These are phyloP conservation scores for Colletotrichum gigasporum DNA, from an alignment of 2,329 filamentous ascomycete species.

Conservation along the genomic window DNA sequence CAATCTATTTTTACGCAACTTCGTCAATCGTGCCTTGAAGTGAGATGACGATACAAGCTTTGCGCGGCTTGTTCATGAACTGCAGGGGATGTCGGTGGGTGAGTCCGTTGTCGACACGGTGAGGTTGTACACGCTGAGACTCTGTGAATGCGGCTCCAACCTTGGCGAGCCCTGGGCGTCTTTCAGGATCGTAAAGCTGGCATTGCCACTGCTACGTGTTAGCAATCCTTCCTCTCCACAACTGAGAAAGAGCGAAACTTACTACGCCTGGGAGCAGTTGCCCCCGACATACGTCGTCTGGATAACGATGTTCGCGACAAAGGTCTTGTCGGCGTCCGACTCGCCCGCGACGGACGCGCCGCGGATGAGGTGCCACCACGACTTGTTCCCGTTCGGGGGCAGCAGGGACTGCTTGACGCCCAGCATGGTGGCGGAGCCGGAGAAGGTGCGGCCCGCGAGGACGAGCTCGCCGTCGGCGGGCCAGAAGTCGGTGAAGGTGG, in stretches of 20 bases:
- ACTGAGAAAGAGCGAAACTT: neutral
- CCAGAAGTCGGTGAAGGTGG: constrained; percentile 25
- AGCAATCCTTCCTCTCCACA: neutral
- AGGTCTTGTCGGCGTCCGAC: constrained; percentile 4
- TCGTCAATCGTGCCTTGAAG: neutral
- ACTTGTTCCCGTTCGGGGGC: constrained; percentile 5
- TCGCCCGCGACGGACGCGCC: constrained; percentile 10
- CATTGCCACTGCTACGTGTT: constrained; percentile 6
- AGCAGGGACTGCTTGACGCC: constrained; percentile 20
- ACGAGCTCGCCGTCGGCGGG: constrained; percentile 7
- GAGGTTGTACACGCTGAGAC: constrained; percentile 22
- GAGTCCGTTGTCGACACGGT: constrained; percentile 16
- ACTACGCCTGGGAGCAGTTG: constrained; percentile 22
- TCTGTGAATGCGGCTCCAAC: constrained; percentile 9
- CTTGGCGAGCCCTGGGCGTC: neutral
- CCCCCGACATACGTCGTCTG: constrained; percentile 15
- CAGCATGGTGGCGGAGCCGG: constrained; percentile 3
- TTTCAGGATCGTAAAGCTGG: constrained; percentile 20
- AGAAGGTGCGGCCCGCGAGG: neutral
- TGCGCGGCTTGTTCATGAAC: too few relatives aligned
- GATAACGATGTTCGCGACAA: constrained; percentile 14
- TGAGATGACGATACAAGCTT: too few relatives aligned
- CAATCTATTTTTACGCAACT: neutral
- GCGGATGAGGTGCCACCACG: constrained; percentile 26
- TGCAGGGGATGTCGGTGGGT: constrained; percentile 16